Evolutionary conservation across 805 yeast species (phyloP).

Genomic region (Crinitomyces ghanaensis): DNA sequence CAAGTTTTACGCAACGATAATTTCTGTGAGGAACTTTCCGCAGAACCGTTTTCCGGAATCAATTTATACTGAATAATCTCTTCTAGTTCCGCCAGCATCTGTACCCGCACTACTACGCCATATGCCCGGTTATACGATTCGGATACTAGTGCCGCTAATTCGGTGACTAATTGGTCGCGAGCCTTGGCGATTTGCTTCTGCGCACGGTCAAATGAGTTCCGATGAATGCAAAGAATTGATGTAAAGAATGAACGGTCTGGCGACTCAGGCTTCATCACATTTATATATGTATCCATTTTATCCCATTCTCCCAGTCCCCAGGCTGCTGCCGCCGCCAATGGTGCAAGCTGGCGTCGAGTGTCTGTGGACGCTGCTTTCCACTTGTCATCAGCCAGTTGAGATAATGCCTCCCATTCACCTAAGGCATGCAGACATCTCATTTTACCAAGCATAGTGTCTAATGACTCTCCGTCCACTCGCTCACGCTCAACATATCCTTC

Average conservation of each 20-base stretch:
- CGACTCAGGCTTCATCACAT: constrained; percentile 81
- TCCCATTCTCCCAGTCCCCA: constrained; percentile 99
- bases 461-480: constrained; percentile 39
- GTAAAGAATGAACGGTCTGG: constrained; percentile 94
- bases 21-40: constrained; percentile 61
- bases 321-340: constrained; percentile 96
- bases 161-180: constrained; percentile 81
- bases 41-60: constrained; percentile 63
- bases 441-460: constrained; percentile 92
- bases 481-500: constrained; percentile 79
- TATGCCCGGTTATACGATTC: constrained; percentile 96
- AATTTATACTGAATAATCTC: constrained; percentile 86
- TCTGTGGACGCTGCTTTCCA: constrained; percentile 73
- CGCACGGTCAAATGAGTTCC: constrained; percentile 78
- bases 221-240: constrained; percentile 75
- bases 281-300: constrained; percentile 80
- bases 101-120: constrained; percentile 92
- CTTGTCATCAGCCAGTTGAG: constrained; percentile 72
- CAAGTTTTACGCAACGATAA: constrained; percentile 78
- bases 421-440: constrained; percentile 96
- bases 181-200: constrained; percentile 69
- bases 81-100: constrained; percentile 93
- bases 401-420: constrained; percentile 96
- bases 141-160: constrained; percentile 84
- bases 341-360: constrained; percentile 75